A percentile compares a stretch with the other conserved stretches of the same genome.
Conservation (phyloP, 2,329 filamentous ascomycete species). For the Aspergillus piperis region DNA sequence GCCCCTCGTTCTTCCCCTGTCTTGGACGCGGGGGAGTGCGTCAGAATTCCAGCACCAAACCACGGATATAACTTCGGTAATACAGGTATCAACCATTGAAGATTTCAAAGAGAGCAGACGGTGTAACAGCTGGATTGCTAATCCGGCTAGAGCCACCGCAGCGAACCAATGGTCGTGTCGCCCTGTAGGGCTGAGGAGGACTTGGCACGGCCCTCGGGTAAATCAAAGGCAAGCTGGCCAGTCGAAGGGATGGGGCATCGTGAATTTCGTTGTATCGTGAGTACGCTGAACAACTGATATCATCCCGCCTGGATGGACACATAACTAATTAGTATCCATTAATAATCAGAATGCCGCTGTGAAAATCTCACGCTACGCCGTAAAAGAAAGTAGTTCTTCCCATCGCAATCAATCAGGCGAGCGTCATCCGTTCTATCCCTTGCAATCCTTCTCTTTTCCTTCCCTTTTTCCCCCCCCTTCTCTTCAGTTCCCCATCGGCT, state of each 20-base stretch:
- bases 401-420: neutral
- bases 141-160: neutral
- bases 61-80: no score
- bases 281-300: neutral
- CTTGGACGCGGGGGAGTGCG: no score
- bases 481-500: neutral
- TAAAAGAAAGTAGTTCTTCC: neutral
- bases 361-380: neutral
- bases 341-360: neutral
- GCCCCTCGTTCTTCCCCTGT: no score
- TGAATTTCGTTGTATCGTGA: neutral
- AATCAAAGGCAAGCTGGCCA: neutral
- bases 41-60: no score
- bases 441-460: conserved; percentile 8
- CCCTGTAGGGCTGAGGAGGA: conserved; percentile 35
- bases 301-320: neutral
- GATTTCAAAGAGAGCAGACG: no score
- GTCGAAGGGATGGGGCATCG: no score
- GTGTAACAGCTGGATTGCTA: no score
- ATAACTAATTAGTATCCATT: neutral
- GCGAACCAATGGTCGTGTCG: conserved; percentile 11
- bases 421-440: conserved; percentile 6
- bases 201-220: conserved; percentile 23
- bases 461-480: conserved; percentile 5
- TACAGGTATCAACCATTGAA: no score